Evolutionary conservation across 2,329 filamentous ascomycete genomes (phyloP).

Genomic region (Kalaharituber pfeilii): DNA sequence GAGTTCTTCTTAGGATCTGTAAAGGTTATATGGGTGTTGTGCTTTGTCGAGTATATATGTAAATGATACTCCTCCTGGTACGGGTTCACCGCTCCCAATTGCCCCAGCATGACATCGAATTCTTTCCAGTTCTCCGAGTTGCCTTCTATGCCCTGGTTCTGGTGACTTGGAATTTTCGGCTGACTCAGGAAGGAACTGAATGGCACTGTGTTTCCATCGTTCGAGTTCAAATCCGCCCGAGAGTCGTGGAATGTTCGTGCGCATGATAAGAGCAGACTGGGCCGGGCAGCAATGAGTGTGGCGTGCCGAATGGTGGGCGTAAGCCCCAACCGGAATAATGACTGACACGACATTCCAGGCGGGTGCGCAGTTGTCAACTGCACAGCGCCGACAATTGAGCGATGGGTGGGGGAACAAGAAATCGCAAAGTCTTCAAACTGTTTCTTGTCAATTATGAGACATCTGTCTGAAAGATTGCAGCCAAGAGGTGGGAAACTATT

Average conservation of each 20-base stretch:
- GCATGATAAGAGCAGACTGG: constrained; percentile 72
- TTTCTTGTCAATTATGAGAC: no score
- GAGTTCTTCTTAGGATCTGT: constrained; percentile 64
- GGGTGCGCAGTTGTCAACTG: no score
- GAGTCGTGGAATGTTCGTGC: constrained; percentile 30
- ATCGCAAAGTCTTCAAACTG: no score
- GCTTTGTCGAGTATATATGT: constrained; percentile 71
- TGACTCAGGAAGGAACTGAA: neutral
- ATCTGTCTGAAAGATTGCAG: no score
- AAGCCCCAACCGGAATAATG: no score
- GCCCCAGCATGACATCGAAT: neutral
- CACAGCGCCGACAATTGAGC: no score
- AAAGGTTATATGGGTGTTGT: constrained; percentile 90
- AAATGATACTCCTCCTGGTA: constrained; percentile 47
- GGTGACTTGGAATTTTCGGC: neutral
- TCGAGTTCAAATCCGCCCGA: neutral
- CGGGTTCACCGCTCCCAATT: neutral
- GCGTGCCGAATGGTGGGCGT: no score
- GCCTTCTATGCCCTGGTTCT: no score
- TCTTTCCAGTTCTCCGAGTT: neutral
- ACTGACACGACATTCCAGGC: no score
- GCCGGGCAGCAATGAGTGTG: constrained; percentile 40
- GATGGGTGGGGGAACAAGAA: no score
- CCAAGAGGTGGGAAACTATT: no score
- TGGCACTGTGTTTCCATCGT: no score